Base-by-base conservation (phyloP, 139 green algal species). In the Chlorella sorokiniana region DNA sequence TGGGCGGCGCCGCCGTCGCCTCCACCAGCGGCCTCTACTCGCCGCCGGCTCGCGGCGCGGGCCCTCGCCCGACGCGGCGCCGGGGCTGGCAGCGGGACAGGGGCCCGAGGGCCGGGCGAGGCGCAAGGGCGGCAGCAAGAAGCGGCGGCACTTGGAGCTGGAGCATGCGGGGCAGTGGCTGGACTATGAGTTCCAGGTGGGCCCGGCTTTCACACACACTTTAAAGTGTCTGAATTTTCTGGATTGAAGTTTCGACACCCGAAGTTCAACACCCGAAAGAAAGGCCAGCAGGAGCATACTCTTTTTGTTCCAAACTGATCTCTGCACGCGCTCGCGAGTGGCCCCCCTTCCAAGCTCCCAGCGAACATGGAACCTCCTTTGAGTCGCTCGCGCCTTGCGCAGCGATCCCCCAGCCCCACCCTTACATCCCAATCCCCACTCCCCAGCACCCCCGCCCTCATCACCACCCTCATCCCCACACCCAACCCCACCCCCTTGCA, bases 121-220 rank as follows among this genome's bases (percentile, higher is more conserved):
- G 64, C 64, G 33, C 31, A 6, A 33, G 33, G 33, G 64, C 64
- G 64, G 64, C 64, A 11, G 64, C 64, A 23, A 29, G 56, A 29
- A 65, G 64, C 64, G 64, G 33, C 33, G 33, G 71, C 71, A 78
- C 45, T 41, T 79, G 72, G 23, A 54, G 52, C 25, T 79, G 2
- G 37, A 79, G 52, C 51, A 79, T 52, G 51, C 51, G 8, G 72
- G 41, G 72, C 51, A 63, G 72, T 18, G 41, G 37, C 2, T 27
- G 11, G 72, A 79, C 11, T 38, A 59, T 6, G 72, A 79, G 22
- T 79, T 68, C 51, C 72, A 69, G 72, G 72, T 68, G 31, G 2
- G 69, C 27, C 27, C 1, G 35, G 8, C 3, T 37, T 40, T 23
- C 11, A 11, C 16, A n/a, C n/a, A n/a, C n/a, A n/a, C n/a, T n/a